phyloP scores from a whole-genome alignment of 2,329 filamentous ascomycete genomes.

The Cryphonectria naterciae region DNA sequence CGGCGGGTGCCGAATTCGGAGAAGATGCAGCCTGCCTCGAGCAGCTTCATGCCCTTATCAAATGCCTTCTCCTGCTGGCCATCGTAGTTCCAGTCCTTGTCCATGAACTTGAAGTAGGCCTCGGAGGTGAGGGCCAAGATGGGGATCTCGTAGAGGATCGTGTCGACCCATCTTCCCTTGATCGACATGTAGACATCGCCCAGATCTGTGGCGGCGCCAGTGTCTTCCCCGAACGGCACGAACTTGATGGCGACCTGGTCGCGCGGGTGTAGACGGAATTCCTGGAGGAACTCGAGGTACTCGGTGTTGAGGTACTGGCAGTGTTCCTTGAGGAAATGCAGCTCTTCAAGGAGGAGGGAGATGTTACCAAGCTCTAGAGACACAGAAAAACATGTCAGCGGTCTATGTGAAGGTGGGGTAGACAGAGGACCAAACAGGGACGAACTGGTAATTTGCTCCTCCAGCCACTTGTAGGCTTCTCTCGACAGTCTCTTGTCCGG shows the following conservation, averaged over 20 bases:
- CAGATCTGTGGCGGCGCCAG: conserved; percentile 64
- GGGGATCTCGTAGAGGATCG: conserved; percentile 97
- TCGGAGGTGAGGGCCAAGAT: conserved; percentile 90
- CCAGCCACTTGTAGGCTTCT: conserved; percentile 82
- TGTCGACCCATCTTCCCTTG: conserved; percentile 87
- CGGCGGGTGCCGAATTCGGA: conserved; percentile 94
- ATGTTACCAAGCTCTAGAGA: conserved; percentile 78
- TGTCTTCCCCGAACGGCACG: conserved; percentile 56
- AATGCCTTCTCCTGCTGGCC: conserved; percentile 86
- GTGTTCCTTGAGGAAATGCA: conserved; percentile 74
- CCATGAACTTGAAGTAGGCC: conserved; percentile 96
- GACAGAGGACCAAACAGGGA: conserved; percentile 29
- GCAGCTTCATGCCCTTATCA: conserved; percentile 75
- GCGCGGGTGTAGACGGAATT: conserved; percentile 79
- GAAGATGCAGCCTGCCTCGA: conserved; percentile 83
- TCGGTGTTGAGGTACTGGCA: conserved; percentile 79
- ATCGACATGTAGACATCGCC: conserved; percentile 80
- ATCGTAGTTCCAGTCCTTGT: conserved; percentile 87
- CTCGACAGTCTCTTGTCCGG: conserved; percentile 89
- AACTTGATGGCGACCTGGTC: conserved; percentile 80
- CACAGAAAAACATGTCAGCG: background rate
- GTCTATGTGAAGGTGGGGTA: too few species aligned
- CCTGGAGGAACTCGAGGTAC: conserved; percentile 81
- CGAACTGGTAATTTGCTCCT: conserved; percentile 79
- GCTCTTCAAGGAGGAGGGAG: conserved; percentile 76